Conservation (phyloP, 495 filamentous ascomycete genomes). For the Xylaria nigripes region DNA sequence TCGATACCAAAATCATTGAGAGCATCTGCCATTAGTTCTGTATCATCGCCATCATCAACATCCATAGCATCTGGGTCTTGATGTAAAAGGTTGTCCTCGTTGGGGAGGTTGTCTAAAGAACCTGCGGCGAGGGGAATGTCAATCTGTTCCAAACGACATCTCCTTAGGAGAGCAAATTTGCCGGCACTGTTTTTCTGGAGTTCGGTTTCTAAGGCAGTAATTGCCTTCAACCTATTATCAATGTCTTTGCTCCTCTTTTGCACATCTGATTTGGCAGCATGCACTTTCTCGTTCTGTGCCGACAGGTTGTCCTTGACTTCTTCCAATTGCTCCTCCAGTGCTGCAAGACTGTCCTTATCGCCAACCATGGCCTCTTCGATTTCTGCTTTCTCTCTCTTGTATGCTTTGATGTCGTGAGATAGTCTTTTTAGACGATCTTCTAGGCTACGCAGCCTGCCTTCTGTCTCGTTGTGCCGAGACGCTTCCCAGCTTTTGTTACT, state of each 20-base stretch:
- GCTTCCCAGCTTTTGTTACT: slow-evolving; percentile 72
- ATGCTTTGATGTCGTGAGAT: slow-evolving; percentile 53
- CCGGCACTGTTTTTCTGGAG: slow-evolving; percentile 75
- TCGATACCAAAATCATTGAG: slow-evolving; percentile 88
- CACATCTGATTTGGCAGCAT: slow-evolving; percentile 70
- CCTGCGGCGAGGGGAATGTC: slow-evolving; percentile 69
- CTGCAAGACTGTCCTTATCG: slow-evolving; percentile 67
- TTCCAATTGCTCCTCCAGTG: slow-evolving; percentile 62
- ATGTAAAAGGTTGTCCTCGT: slow-evolving; percentile 65
- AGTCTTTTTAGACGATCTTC: slow-evolving; percentile 60
- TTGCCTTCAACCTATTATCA: slow-evolving; percentile 67
- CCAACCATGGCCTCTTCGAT: slow-evolving; percentile 66
- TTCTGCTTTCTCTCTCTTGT: slow-evolving; percentile 62
- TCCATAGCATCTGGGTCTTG: slow-evolving; percentile 82
- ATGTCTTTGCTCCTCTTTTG: slow-evolving; percentile 76
- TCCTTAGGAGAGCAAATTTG: slow-evolving; percentile 73
- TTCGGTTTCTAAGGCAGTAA: slow-evolving; percentile 68
- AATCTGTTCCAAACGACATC: slow-evolving; percentile 91
- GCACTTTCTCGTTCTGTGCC: slow-evolving; percentile 67
- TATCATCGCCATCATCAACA: slow-evolving; percentile 62
- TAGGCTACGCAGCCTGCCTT: slow-evolving; percentile 58
- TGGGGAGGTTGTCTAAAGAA: slow-evolving; percentile 82
- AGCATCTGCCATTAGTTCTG: slow-evolving; percentile 43
- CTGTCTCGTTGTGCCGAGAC: slow-evolving; percentile 57
- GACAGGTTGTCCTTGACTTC: slow-evolving; percentile 56